Evolutionary conservation across 192 early-diverging fungal genomes (phyloP), one percentile per base, ranked within the genome.

Genomic region (Spinellus fusiger): DNA sequence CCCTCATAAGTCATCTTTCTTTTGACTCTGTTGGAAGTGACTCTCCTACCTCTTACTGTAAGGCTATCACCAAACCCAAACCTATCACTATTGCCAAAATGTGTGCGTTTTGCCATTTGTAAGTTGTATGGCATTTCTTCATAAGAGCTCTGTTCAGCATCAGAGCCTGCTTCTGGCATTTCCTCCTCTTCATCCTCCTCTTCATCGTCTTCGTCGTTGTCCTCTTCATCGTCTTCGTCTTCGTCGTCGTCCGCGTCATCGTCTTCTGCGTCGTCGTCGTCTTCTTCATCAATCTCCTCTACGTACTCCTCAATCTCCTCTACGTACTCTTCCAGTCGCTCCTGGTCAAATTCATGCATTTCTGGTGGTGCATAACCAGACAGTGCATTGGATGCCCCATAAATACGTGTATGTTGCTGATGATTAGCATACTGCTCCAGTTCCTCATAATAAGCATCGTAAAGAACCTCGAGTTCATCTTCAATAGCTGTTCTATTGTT

Each of bases 371-470:
- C 34, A 20, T 54, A 56, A 28, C 27, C 50, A 47, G 32, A 23
- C 35, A 22, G 27, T 34, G 27, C n/a, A 13, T 32, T 27, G 12
- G 47, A 37, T 5, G 27, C 48, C 47, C 53, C 51, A 55, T 59
- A 60, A n/a, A 54, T 27, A 54, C 67, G 59, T n/a, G 47, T 58
- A 15, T 63, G 69, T 64, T 84, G 73, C 60, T 91, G 87, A 29
- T 87, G 79, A 62, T 93, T 87, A 20, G 92, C 90, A 66, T 89
- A 92, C 54, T 85, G 84, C 69, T 93, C 90, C 31, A 93, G 74
- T 65, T 93, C 92, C 57, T 90, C 88, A 64, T 92, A 93, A 65
- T 93, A 93, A 22, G 89, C 88, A 65, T 93, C 90, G 65, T 93
- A 93, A 2, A 93, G 77, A 6, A 86, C 71, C 63, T 93, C 92